Base-by-base conservation (phyloP, 2,329 filamentous ascomycete species). In the Colletotrichum tofieldiae region DNA sequence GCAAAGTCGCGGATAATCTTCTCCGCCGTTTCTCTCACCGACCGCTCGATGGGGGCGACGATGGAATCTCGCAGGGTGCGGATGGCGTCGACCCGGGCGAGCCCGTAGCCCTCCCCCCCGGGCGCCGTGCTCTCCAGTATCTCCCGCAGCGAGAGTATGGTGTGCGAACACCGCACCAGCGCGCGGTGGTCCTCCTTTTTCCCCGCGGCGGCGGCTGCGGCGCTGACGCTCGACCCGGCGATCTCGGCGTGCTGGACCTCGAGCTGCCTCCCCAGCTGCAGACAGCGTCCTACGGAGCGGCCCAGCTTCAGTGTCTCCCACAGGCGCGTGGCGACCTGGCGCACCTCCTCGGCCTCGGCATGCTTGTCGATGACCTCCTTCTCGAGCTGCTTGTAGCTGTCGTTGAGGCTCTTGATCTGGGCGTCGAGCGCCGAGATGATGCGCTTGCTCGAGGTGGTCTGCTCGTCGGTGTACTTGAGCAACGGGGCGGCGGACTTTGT, bases 351-450 rank as follows among this genome's bases (percentile, higher is more conserved):
- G 20, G 96, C 96, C 67, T 93, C 92, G 77, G 94, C 93, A 84
- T 97, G 94, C 77, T 96, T 94, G 77, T 93, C 90, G 64, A 94
- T 88, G 54, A 98, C 95, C 79, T 98, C 94, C 79, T 91, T 93
- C 82, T 97, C 93, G 35, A 98, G 87, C 75, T 96, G 91, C 74
- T 90, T 90, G 84, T 98, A 98, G 80, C 93, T 95, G 77, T 95
- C 92, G 75, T 94, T 95, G 74, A 99, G 86, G 74, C 90, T 92
- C 69, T 90, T 88, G 75, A 98, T 90, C 81, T 98, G 95, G 9
- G 90, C 87, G 76, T 97, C 93, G 47, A 98, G 90, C 77, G 94
- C 92, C 41, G 89, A 84, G 65, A 98, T 85, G 75, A 98, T 93
- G 65, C 87, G 88, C 63, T 88, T 87, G 75, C 93, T 94, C 2